These are phyloP conservation scores for Boletus coccyginus DNA, from an alignment of 768 basidiomycete species.

Conservation along the genomic window DNA sequence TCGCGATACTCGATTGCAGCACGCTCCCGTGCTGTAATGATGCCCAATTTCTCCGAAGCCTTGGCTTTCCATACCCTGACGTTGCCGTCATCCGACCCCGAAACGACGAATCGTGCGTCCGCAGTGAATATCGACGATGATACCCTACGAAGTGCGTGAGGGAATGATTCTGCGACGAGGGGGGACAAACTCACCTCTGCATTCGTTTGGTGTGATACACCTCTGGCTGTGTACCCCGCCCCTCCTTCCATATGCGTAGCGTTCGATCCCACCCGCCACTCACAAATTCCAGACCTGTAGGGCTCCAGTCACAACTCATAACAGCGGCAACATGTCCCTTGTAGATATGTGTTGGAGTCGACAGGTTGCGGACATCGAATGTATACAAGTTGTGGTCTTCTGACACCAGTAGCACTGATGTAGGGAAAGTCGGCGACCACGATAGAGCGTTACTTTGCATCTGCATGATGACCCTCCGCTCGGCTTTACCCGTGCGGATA, in stretches of 20 bases:
- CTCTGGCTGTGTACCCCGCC: slow-evolving; percentile 76
- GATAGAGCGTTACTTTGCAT: slow-evolving; percentile 88
- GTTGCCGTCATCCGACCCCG: slow-evolving; percentile 94
- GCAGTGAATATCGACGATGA: slow-evolving; percentile 85
- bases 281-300: slow-evolving; percentile 93
- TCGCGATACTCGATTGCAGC: slow-evolving; percentile 92
- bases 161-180: background rate
- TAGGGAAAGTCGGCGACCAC: slow-evolving; percentile 97
- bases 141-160: slow-evolving; percentile 49
- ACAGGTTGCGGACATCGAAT: slow-evolving; percentile 87
- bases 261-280: slow-evolving; percentile 97
- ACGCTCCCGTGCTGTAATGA: slow-evolving; percentile 86
- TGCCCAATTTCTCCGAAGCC: slow-evolving; percentile 88
- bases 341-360: slow-evolving; percentile 86
- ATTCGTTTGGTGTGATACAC: slow-evolving; percentile 99
- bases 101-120: slow-evolving; percentile 87
- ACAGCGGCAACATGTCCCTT: slow-evolving; percentile 97
- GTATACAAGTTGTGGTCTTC: slow-evolving; percentile 99
- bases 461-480: slow-evolving; percentile 89
- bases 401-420: slow-evolving; percentile 87
- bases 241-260: slow-evolving; percentile 89
- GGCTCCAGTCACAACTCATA: slow-evolving; percentile 97
- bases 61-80: slow-evolving; percentile 94
- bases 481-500: slow-evolving; percentile 94
- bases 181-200: slow-evolving; percentile 65